Evolutionary conservation across 352 stramenopile species (phyloP), one percentile per base, ranked within the genome.

Genomic region (Phytophthora pluvialis): DNA sequence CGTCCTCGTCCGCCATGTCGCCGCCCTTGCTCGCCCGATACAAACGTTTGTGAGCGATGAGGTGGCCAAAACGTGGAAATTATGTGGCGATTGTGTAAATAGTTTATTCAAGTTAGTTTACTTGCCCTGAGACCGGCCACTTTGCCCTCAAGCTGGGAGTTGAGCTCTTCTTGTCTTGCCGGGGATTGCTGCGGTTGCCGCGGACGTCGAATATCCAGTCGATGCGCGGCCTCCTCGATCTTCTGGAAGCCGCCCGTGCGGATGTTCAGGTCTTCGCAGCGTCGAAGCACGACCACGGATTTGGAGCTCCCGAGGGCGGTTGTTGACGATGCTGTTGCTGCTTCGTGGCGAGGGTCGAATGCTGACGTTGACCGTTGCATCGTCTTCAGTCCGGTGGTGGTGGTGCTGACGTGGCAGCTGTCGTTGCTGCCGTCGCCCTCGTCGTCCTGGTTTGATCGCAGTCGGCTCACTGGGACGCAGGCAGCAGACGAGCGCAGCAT

Each of bases 241-340:
- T 71, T 85, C 64, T 94, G 86, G 67, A 94, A 94, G 58, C 86
- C 86, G 47, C 81, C 81, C 3, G 83, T 93, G 38, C 83, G 83
- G 33, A 91, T 73, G 53, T 80, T 67, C 35, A 89, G 36, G 48
- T 90, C 83, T 25, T 88, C 77, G 64, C 85, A 93, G 52, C 77
- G 80, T 64, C 83, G 79, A 62, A 91, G 70, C 55, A 89, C 78
- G 16, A 88, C 59, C 8, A 73, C 48, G 33, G 49, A 59, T 26
- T 73, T 70, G 38, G 48, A 46, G 16, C 35, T 60, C 15, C 16
- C 39, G 10, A 53, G 21, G 12, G 42, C 31, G 38, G 25, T 25
- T 7, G 11, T 21, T 31, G 16, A 33, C 40, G 10, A 16, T 29
- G 28, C 40, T 52, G 62, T 26, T 49, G 54, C 29, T 60, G 38